Base-by-base conservation (phyloP, 179 eudicot genomes). In the Heliamphora pulchella region DNA sequence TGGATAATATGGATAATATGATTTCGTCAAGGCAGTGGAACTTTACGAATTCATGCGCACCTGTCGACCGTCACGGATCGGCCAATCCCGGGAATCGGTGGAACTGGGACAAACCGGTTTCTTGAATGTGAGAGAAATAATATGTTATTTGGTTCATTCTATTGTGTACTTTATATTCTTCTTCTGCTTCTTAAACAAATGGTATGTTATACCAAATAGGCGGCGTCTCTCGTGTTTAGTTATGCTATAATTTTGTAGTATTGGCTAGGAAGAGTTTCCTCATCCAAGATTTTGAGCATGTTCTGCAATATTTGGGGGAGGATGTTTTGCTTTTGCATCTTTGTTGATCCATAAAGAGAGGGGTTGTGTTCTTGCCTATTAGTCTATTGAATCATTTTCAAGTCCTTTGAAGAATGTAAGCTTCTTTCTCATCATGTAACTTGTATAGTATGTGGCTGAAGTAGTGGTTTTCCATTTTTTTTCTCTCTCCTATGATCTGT, bases 51-150 rank as follows among this genome's bases (percentile, higher is more conserved):
- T 43, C 74, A 11, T 65, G 82, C 61, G 77, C 17, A 9, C 85
- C 79, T 6, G 73, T 74, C 18, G 61, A 31, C 46, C 71, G 71
- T 63, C 57, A 43, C 3, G 72, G 73, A 55, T 72, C 68, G 8
- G 77, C 70, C 48, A 71, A 79, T 44, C 70, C 55, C 11, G 76
- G 76, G 11, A 67, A 55, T 53, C 78, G 18, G 8, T 65, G 81
- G 81, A 57, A 62, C 5, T 61, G 44, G 48, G 57, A 72, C 68
- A 77, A 71, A 46, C 62, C 74, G 2, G 68, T 57, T 46, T 57
- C 22, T 80, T 80, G 61, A 76, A 62, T 53, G 6, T n/a, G 61
- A 73, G 53, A 46, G 51, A 73, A 50, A 51, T 73, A 73, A 5
- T 17, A 17, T 47, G 57, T n/a, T 9, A 18, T 71, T 18, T n/a